Evolutionary conservation across 1,284 basidiomycete species (phyloP).

Genomic region (Stygiomarasmius scandens): DNA sequence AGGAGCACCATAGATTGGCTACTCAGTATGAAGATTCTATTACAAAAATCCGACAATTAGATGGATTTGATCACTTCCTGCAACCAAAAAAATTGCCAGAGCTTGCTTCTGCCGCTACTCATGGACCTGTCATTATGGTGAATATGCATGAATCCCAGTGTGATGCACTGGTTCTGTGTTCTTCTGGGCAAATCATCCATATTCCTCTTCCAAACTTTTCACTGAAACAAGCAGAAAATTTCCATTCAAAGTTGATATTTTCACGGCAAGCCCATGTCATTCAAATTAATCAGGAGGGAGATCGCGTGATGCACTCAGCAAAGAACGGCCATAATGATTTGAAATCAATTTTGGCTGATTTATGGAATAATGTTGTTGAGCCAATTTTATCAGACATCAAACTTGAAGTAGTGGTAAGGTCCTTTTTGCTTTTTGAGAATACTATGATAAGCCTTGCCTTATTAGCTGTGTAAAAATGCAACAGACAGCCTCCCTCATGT

Average conservation of each 20-base stretch:
- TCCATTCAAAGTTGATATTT: background rate
- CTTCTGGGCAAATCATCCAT: constrained; percentile 1
- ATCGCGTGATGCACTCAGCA: background rate
- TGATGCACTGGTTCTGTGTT: constrained; percentile 9
- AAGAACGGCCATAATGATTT: background rate
- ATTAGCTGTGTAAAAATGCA: background rate
- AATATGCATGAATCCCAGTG: background rate
- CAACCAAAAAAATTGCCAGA: constrained; percentile 6
- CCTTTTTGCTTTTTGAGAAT: background rate
- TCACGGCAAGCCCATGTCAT: background rate
- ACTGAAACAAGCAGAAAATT: background rate
- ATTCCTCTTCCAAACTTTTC: constrained; percentile 7
- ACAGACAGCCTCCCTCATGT: constrained; percentile 21
- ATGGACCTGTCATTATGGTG: constrained; percentile 15
- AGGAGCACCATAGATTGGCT: background rate
- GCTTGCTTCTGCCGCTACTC: constrained; percentile 2
- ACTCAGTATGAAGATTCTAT: constrained; percentile 3
- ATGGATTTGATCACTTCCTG: constrained; percentile 13
- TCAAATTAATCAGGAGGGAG: background rate
- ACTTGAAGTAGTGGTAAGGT: background rate
- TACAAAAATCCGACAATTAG: constrained; percentile 3
- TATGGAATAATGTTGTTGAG: constrained; percentile 3
- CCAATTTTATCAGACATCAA: background rate
- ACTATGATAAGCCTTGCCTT: background rate
- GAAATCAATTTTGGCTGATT: background rate